Evolutionary conservation across 371 early-diverging fungal genomes (phyloP).

Genomic region (Mucor saturninus): DNA sequence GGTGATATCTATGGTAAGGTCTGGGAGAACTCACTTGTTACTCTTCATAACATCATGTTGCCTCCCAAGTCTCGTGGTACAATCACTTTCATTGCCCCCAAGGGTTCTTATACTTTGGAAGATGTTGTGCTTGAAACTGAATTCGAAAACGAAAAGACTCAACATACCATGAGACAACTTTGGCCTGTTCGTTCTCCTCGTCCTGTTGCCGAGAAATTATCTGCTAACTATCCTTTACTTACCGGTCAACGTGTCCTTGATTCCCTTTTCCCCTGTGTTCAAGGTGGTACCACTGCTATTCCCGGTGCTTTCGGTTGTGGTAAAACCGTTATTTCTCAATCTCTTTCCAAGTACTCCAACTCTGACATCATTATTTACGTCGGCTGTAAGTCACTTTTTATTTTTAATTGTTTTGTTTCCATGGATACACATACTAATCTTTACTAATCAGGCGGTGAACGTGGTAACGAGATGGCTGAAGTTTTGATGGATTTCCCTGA

Average conservation of each 20-base stretch:
- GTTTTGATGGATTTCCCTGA: slow-evolving; percentile 99
- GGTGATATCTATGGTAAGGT: slow-evolving; percentile 98
- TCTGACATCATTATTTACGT: slow-evolving; percentile 99
- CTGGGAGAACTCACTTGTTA: slow-evolving; percentile 96
- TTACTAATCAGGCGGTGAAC: slow-evolving; percentile 83
- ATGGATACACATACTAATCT: slow-evolving; percentile 1
- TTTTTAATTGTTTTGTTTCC: background rate
- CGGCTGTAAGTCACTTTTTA: slow-evolving; percentile 79
- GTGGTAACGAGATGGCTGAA: slow-evolving; percentile 99
- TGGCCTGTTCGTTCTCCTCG: slow-evolving; percentile 99
- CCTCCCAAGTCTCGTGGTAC: slow-evolving; percentile 96
- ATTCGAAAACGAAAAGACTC: slow-evolving; percentile 87
- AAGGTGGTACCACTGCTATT: slow-evolving; percentile 99
- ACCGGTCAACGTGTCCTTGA: slow-evolving; percentile 99
- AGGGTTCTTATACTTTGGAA: slow-evolving; percentile 94
- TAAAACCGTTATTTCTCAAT: slow-evolving; percentile 99
- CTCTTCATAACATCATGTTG: slow-evolving; percentile 93
- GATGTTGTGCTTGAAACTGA: slow-evolving; percentile 96
- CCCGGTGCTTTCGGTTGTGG: slow-evolving; percentile 99
- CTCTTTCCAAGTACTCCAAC: slow-evolving; percentile 99
- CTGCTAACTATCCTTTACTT: slow-evolving; percentile 96
- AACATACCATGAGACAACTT: slow-evolving; percentile 95
- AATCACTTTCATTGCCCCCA: slow-evolving; percentile 94
- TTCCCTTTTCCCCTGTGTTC: slow-evolving; percentile 99
- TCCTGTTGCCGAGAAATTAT: slow-evolving; percentile 96